phyloP scores from a whole-genome alignment of 495 filamentous ascomycete species.

The Oidiodendron maius region DNA sequence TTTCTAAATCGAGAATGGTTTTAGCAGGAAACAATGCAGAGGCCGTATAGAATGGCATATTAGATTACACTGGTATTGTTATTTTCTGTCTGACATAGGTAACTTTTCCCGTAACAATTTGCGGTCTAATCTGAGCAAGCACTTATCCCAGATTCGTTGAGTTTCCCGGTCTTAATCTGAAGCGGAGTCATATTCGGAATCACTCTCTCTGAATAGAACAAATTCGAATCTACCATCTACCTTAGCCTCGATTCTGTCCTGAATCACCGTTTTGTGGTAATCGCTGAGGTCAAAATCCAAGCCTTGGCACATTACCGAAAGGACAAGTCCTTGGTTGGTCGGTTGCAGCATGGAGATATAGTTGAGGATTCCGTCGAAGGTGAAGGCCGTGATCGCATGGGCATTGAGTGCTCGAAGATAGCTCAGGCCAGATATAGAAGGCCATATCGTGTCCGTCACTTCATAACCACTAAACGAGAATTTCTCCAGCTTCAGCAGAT shows the following conservation, averaged over 20 bases:
- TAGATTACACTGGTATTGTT: no score
- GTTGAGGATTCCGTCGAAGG: conserved; percentile 32
- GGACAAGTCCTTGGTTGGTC: conserved; percentile 25
- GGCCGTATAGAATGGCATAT: no score
- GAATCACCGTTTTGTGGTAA: conserved; percentile 29
- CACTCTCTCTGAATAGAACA: conserved; percentile 26
- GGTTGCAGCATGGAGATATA: conserved; percentile 36
- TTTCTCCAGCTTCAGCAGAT: conserved; percentile 19
- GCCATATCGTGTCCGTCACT: conserved; percentile 45
- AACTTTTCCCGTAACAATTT: no score
- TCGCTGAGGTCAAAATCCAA: conserved; percentile 28
- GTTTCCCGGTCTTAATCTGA: conserved; percentile 28
- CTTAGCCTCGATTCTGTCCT: conserved; percentile 26
- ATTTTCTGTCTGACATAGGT: no score
- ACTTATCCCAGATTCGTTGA: no score
- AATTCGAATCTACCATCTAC: conserved; percentile 41
- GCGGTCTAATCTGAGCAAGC: no score
- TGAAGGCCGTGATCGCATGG: conserved; percentile 42
- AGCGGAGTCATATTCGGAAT: conserved; percentile 26
- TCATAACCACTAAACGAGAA: conserved; percentile 39
- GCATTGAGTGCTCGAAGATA: conserved; percentile 41
- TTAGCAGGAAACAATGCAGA: no score
- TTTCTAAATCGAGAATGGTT: no score
- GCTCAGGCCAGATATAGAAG: conserved; percentile 29
- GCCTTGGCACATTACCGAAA: conserved; percentile 35